Evolutionary conservation across 805 yeast genomes (phyloP).

Genomic region (Phaffomyces antillensis): DNA sequence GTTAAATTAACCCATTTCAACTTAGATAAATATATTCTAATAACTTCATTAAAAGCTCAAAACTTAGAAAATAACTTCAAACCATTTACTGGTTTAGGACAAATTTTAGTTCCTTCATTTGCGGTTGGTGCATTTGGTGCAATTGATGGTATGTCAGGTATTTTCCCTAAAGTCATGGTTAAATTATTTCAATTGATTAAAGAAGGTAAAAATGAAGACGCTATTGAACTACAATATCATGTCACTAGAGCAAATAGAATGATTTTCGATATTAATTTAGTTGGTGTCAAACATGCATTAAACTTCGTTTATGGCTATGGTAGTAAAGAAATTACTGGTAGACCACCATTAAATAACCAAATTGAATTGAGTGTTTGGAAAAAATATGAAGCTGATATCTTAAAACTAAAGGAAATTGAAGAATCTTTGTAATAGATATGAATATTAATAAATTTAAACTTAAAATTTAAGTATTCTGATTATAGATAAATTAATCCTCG

Average conservation of each 20-base stretch:
- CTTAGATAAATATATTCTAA: constrained; percentile 35
- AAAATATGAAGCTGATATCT: constrained; percentile 14
- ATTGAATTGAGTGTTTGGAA: constrained; percentile 8
- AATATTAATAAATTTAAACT: too few species aligned
- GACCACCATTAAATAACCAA: constrained; percentile 25
- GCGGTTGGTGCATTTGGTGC: constrained; percentile 40
- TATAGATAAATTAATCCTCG: too few species aligned
- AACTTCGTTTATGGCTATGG: constrained; percentile 22
- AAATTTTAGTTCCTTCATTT: constrained; percentile 40
- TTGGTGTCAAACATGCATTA: constrained; percentile 26
- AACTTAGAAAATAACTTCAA: constrained; percentile 31
- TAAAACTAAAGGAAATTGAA: constrained; percentile 14
- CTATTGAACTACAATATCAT: constrained; percentile 34
- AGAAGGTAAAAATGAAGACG: constrained; percentile 33
- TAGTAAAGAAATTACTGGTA: constrained; percentile 19
- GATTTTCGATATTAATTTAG: constrained; percentile 26
- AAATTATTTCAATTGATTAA: constrained; percentile 28
- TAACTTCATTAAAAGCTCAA: constrained; percentile 31
- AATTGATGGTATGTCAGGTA: constrained; percentile 45
- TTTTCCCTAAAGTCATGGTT: constrained; percentile 41
- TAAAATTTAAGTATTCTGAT: too few species aligned
- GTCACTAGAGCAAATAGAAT: constrained; percentile 33
- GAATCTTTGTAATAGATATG: not conserved
- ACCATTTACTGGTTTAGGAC: constrained; percentile 46
- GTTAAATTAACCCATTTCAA: constrained; percentile 39